Percentiles rank a stretch among this genome's conserved stretches.
phyloP scores from a whole-genome alignment of 352 stramenopile genomes.

The Pythium aristosporum region DNA sequence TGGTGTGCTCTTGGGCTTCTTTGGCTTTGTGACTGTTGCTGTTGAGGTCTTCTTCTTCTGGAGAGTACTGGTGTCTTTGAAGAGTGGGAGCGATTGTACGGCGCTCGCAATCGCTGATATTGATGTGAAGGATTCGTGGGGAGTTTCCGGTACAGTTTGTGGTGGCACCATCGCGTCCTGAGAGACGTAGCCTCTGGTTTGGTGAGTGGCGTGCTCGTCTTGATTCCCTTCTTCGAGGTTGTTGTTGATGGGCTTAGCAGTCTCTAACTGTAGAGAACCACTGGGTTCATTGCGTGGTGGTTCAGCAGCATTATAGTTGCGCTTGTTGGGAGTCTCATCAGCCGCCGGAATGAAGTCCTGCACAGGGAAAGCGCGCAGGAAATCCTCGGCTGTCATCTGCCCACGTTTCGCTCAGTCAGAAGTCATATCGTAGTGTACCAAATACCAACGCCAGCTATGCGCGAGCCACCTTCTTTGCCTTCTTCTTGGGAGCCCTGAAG shows the following conservation, averaged over 20 bases:
- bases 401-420: slow-evolving; percentile 12
- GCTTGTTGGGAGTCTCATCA: background rate
- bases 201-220: background rate
- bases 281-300: background rate
- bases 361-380: slow-evolving; percentile 66
- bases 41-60: slow-evolving; percentile 33
- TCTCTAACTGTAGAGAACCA: background rate
- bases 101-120: slow-evolving; percentile 42
- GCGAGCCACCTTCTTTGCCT: slow-evolving; percentile 20
- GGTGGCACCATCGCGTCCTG: background rate
- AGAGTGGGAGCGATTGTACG: slow-evolving; percentile 50
- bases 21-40: background rate
- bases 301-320: background rate
- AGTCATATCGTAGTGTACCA: background rate
- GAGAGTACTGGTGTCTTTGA: slow-evolving; percentile 38
- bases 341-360: slow-evolving; percentile 66
- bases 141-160: background rate
- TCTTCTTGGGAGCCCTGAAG: slow-evolving; percentile 26
- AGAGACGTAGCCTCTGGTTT: background rate
- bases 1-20: slow-evolving; percentile 1
- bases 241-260: background rate
- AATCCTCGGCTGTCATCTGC: slow-evolving; percentile 48
- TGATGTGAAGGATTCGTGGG: background rate
- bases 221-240: slow-evolving; percentile 1
- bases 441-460: background rate